A percentile compares a stretch with the other conserved stretches of the same genome.
Conservation (phyloP, 2,329 filamentous ascomycete genomes). For the Orbilia oligospora region DNA sequence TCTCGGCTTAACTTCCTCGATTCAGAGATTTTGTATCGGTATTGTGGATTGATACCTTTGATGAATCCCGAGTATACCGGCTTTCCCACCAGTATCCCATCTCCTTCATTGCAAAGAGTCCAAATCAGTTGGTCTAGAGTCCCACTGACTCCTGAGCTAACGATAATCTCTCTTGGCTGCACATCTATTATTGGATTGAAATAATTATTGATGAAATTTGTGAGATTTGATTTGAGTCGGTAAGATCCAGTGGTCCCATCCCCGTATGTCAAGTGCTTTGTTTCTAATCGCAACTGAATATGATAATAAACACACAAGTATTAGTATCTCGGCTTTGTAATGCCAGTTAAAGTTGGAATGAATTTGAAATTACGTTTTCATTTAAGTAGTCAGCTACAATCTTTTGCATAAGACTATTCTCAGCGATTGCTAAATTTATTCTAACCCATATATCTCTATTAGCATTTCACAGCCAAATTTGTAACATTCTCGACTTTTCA, state of each 20-base stretch:
- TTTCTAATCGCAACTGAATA: constrained; percentile 35
- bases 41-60: constrained; percentile 17
- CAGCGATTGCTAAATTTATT: constrained; percentile 60
- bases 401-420: constrained; percentile 54
- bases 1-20: background rate
- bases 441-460: constrained; percentile 3
- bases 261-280: constrained; percentile 54
- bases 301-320: no score
- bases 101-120: constrained; percentile 55
- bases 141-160: constrained; percentile 44
- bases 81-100: constrained; percentile 59
- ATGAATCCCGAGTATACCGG: constrained; percentile 60
- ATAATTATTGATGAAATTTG: constrained; percentile 49
- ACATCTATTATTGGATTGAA: constrained; percentile 45
- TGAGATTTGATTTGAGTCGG: constrained; percentile 50
- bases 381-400: constrained; percentile 53
- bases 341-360: no score
- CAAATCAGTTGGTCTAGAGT: constrained; percentile 55
- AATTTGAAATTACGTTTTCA: constrained; percentile 54
- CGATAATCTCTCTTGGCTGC: constrained; percentile 41
- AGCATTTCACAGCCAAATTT: no score
- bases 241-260: constrained; percentile 40
- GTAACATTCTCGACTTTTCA: no score
- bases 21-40: background rate
- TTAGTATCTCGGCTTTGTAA: no score